Conservation (phyloP, 305 asterid genomes). For the Fraxinus sp. region DNA sequence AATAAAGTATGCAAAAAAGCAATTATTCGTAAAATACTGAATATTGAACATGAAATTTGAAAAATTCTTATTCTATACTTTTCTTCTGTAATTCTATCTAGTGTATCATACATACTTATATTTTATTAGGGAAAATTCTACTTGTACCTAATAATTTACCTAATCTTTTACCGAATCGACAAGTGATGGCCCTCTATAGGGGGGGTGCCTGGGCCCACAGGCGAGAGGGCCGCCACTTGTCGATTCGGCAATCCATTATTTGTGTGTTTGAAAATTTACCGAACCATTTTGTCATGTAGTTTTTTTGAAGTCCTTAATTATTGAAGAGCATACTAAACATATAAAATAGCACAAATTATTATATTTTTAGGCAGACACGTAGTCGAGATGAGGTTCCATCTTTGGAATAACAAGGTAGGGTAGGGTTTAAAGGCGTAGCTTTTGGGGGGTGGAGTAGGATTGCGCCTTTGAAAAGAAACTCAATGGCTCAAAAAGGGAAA, state of each 20-base stretch:
- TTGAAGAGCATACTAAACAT: not conserved
- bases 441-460: slow-evolving; percentile 39
- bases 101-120: not conserved
- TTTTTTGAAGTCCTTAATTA: not conserved
- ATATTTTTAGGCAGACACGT: not conserved
- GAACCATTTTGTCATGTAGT: not conserved
- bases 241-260: too few species aligned
- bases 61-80: not conserved
- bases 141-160: too few species aligned
- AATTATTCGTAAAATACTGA: not conserved
- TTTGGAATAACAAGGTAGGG: slow-evolving; percentile 23
- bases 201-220: too few species aligned
- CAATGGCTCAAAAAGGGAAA: slow-evolving; percentile 47
- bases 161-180: too few species aligned
- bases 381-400: slow-evolving; percentile 3
- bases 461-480: slow-evolving; percentile 31
- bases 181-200: too few species aligned
- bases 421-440: slow-evolving; percentile 35
- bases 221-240: too few species aligned
- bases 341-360: not conserved
- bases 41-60: not conserved
- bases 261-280: not conserved
- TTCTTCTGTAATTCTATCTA: not conserved
- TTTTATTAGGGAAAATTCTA: too few species aligned
- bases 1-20: not conserved